These are phyloP conservation scores for Zoysia japonica DNA, from an alignment of 176 grass and related monocot species.

Conservation along the genomic window DNA sequence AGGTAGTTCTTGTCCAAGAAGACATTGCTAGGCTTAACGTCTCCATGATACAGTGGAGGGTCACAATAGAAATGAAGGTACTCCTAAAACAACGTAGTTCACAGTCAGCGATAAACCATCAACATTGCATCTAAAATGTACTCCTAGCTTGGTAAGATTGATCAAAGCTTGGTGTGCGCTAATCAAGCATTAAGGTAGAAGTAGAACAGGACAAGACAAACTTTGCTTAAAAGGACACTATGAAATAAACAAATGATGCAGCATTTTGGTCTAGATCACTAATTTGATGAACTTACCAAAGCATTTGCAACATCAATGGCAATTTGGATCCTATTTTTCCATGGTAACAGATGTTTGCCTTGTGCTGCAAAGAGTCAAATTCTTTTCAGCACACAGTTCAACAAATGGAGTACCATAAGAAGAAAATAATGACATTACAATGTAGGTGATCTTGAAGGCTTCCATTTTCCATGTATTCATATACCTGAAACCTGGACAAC, in stretches of 20 bases:
- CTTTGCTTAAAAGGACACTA: neutral
- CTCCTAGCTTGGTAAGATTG: neutral
- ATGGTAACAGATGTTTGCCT: conserved; percentile 59
- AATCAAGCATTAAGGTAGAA: neutral
- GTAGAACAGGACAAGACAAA: neutral
- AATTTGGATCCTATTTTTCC: conserved; percentile 93
- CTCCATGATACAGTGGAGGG: conserved; percentile 78
- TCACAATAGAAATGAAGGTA: conserved; percentile 98
- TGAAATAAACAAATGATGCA: neutral
- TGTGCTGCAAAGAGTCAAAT: conserved; percentile 56
- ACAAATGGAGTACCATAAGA: conserved; percentile 28
- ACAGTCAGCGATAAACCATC: neutral
- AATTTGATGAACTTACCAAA: conserved; percentile 52
- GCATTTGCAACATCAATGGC: conserved; percentile 95
- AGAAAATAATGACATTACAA: conserved; percentile 64
- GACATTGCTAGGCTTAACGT: conserved; percentile 85
- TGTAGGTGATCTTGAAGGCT: conserved; percentile 85
- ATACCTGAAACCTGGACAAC: conserved; percentile 72
- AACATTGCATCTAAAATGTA: neutral
- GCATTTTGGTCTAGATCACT: neutral
- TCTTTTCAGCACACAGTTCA: conserved; percentile 40
- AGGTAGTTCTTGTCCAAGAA: conserved; percentile 79
- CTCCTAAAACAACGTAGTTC: conserved; percentile 59
- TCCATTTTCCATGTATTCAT: conserved; percentile 96
- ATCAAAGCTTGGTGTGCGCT: neutral